Conservation (phyloP, 2,329 filamentous ascomycete species). For the Trichophyton simii region DNA sequence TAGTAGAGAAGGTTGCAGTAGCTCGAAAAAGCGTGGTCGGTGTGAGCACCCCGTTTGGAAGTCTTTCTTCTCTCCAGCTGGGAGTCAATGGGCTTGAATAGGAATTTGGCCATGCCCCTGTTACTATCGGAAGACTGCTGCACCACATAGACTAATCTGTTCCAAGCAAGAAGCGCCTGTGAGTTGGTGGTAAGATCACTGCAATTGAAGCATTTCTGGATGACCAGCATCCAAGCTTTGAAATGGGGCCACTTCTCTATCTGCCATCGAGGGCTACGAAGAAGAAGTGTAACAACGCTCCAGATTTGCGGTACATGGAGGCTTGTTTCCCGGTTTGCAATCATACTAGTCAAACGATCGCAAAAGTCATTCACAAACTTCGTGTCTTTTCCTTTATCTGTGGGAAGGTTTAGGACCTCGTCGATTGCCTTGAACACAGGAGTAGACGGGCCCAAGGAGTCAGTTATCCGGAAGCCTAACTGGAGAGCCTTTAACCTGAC, state of each 20-base stretch:
- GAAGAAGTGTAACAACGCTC: slow-evolving; percentile 67
- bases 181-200: slow-evolving; percentile 56
- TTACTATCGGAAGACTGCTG: slow-evolving; percentile 52
- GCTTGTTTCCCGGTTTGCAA: slow-evolving; percentile 46
- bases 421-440: slow-evolving; percentile 53
- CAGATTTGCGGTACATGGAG: slow-evolving; percentile 68
- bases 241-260: slow-evolving; percentile 59
- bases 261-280: slow-evolving; percentile 50
- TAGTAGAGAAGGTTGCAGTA: slow-evolving; percentile 78
- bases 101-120: slow-evolving; percentile 45
- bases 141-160: slow-evolving; percentile 64
- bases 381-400: slow-evolving; percentile 40
- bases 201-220: slow-evolving; percentile 75
- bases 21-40: slow-evolving; percentile 53
- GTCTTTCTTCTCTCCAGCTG: slow-evolving; percentile 55
- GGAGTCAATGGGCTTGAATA: slow-evolving; percentile 55
- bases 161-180: slow-evolving; percentile 77
- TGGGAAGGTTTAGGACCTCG: slow-evolving; percentile 38
- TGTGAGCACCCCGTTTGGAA: slow-evolving; percentile 32
- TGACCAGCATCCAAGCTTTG: slow-evolving; percentile 60
- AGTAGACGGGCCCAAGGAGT: slow-evolving; percentile 55
- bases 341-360: slow-evolving; percentile 54
- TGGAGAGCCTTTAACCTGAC: slow-evolving; percentile 62
- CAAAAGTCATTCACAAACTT: slow-evolving; percentile 60
- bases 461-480: slow-evolving; percentile 59